Evolutionary conservation across 805 yeast genomes (phyloP).

Genomic region (Monosporozyma aquatica): DNA sequence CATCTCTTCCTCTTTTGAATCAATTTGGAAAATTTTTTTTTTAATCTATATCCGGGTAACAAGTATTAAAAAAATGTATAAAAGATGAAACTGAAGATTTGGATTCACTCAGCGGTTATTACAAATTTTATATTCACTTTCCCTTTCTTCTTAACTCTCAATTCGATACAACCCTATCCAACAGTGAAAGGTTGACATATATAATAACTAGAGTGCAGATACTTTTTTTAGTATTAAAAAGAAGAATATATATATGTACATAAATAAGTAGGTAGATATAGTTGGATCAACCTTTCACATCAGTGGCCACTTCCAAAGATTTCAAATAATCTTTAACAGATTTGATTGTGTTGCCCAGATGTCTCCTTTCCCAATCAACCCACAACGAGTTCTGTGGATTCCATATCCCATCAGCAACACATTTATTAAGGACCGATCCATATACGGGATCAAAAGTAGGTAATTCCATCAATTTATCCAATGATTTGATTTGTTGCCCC

Average conservation of each 20-base stretch:
- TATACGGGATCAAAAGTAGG: constrained; percentile 14
- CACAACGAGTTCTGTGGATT: constrained; percentile 19
- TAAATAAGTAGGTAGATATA: not conserved
- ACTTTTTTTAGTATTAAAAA: too few relatives aligned
- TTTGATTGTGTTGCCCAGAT: constrained; percentile 19
- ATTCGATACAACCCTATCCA: too few relatives aligned
- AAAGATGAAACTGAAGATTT: too few relatives aligned
- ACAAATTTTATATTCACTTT: too few relatives aligned
- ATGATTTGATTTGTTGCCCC: constrained; percentile 13
- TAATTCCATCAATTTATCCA: constrained; percentile 11
- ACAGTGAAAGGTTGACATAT: too few relatives aligned
- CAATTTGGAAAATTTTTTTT: too few relatives aligned
- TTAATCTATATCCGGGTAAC: too few relatives aligned
- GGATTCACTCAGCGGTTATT: too few relatives aligned
- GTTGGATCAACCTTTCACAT: not conserved
- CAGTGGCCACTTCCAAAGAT: not conserved
- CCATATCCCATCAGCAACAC: constrained; percentile 20
- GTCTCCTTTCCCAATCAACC: constrained; percentile 31
- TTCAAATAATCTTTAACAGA: constrained; percentile 10
- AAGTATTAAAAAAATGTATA: too few relatives aligned
- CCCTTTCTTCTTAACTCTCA: too few relatives aligned
- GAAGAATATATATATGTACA: not conserved
- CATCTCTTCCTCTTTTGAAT: too few relatives aligned
- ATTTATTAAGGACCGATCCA: constrained; percentile 16
- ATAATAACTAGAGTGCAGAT: too few relatives aligned